phyloP scores from a whole-genome alignment of 2,329 filamentous ascomycete genomes.

The Corniculantispora saksenae region DNA sequence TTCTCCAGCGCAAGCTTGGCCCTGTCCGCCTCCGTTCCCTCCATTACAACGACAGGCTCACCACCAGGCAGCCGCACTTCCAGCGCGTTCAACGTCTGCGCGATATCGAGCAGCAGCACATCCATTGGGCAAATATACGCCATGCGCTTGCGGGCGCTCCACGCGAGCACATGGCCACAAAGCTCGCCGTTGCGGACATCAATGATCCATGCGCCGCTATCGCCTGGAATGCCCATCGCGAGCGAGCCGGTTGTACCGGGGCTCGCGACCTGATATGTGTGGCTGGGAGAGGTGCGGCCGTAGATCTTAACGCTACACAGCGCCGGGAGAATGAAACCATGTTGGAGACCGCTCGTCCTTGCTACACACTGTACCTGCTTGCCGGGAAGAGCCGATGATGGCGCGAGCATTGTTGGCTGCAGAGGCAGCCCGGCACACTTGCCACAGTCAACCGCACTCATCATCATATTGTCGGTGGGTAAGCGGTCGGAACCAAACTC shows the following conservation, averaged over 20 bases:
- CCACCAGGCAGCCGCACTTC: constrained; percentile 72
- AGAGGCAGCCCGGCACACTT: constrained; percentile 29
- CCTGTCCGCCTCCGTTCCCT: constrained; percentile 19
- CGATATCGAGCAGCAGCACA: constrained; percentile 81
- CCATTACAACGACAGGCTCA: constrained; percentile 39
- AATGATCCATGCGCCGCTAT: constrained; percentile 91
- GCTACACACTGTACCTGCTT: constrained; percentile 85
- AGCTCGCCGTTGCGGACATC: constrained; percentile 76
- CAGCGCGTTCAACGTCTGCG: constrained; percentile 69
- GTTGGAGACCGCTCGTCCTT: constrained; percentile 80
- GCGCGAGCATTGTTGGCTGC: constrained; percentile 60
- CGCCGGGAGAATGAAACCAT: constrained; percentile 73
- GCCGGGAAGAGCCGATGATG: constrained; percentile 65
- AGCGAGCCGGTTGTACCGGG: constrained; percentile 25
- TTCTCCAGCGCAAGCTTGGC: neutral
- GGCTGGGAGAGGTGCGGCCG: constrained; percentile 77
- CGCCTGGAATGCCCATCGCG: constrained; percentile 73
- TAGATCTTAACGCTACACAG: constrained; percentile 86
- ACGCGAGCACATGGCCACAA: constrained; percentile 88
- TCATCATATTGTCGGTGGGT: constrained; percentile 72
- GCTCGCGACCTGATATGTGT: constrained; percentile 63
- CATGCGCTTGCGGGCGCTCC: constrained; percentile 75
- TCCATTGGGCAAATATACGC: constrained; percentile 98
- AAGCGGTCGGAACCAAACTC: constrained; percentile 72
- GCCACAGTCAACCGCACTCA: constrained; percentile 29